Evolutionary conservation across 1,139 yeast species (phyloP).

Genomic region (Lizanozyma gosingica): DNA sequence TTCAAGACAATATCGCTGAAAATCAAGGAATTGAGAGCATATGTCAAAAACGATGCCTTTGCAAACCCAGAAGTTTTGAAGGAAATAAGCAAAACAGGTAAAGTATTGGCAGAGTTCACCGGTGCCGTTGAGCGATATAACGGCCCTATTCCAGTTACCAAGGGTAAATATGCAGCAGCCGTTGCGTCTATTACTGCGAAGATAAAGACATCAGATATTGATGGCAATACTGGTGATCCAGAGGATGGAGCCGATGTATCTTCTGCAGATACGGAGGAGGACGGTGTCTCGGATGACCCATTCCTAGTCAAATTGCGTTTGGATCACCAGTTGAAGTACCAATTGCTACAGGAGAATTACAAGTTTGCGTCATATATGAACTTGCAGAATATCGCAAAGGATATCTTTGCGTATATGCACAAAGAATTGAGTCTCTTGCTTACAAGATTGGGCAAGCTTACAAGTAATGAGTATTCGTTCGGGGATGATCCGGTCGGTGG

Average conservation of each 20-base stretch:
- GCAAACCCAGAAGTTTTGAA: constrained; percentile 27
- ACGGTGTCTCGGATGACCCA: constrained; percentile 31
- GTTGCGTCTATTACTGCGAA: not conserved
- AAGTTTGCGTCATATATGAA: constrained; percentile 37
- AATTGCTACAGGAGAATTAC: constrained; percentile 35
- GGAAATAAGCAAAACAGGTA: constrained; percentile 35
- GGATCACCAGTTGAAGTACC: constrained; percentile 35
- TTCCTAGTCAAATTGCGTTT: constrained; percentile 32
- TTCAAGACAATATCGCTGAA: constrained; percentile 29
- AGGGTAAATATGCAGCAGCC: constrained; percentile 12
- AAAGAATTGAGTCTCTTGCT: constrained; percentile 27
- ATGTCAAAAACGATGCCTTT: constrained; percentile 36
- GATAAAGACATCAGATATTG: not conserved
- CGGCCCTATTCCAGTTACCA: constrained; percentile 18
- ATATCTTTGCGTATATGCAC: constrained; percentile 28
- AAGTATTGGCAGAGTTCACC: constrained; percentile 23
- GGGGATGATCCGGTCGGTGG: not conserved
- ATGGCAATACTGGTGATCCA: constrained; percentile 6
- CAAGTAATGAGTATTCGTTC: not conserved
- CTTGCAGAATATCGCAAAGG: constrained; percentile 36
- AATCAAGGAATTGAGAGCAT: constrained; percentile 35
- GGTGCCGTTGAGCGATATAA: constrained; percentile 28
- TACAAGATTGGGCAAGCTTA: constrained; percentile 21
- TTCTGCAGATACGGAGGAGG: constrained; percentile 17
- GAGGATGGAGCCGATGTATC: constrained; percentile 10